These are phyloP conservation scores for Aspergillus nanangensis DNA, from an alignment of 495 filamentous ascomycete genomes.

Conservation along the genomic window DNA sequence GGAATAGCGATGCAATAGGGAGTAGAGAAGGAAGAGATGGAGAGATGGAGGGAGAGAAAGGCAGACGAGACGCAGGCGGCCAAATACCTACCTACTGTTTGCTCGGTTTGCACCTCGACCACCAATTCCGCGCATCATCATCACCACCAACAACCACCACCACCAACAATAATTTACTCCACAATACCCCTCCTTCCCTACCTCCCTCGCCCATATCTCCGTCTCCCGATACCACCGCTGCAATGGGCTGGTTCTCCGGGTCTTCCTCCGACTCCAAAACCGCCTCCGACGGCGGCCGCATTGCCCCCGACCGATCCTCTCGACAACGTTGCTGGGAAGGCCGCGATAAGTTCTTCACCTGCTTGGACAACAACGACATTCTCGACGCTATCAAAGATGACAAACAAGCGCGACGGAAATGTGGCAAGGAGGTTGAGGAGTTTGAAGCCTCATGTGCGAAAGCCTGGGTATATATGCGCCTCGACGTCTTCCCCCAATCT, in stretches of 20 bases:
- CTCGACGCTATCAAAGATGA: slow-evolving; percentile 77
- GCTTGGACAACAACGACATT: slow-evolving; percentile 76
- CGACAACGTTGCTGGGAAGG: slow-evolving; percentile 81
- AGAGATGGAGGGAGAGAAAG: not conserved
- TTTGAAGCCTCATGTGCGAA: slow-evolving; percentile 74
- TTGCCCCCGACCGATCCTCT: slow-evolving; percentile 72
- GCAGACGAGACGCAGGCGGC: no score
- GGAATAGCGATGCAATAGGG: not conserved
- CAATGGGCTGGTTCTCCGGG: slow-evolving; percentile 44
- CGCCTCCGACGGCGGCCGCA: slow-evolving; percentile 55
- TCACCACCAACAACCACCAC: not conserved
- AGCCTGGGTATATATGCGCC: slow-evolving; percentile 64
- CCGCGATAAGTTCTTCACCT: slow-evolving; percentile 80
- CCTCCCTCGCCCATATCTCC: not conserved
- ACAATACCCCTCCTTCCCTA: not conserved
- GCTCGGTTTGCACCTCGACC: not conserved
- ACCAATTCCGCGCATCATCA: not conserved
- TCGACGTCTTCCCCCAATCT: not conserved
- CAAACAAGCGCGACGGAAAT: slow-evolving; percentile 58
- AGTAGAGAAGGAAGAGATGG: not conserved
- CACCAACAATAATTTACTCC: not conserved
- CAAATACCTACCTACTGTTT: no score
- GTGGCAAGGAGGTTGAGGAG: slow-evolving; percentile 56
- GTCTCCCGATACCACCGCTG: slow-evolving; percentile 18
- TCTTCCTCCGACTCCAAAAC: slow-evolving; percentile 33